phyloP scores from a whole-genome alignment of 352 stramenopile genomes.

The Phytophthora tubulina region DNA sequence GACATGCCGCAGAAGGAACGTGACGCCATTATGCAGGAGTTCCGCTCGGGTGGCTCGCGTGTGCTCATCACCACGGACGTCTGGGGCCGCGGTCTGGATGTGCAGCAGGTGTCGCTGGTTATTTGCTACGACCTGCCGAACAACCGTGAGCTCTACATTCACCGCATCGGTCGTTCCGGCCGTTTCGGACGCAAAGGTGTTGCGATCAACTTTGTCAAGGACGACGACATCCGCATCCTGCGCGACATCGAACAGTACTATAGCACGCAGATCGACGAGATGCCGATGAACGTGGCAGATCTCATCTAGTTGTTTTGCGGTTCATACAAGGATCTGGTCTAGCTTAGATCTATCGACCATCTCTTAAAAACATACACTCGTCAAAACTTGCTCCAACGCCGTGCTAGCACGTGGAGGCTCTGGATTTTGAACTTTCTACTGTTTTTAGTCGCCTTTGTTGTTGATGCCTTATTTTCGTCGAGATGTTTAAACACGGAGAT shows the following conservation, averaged over 20 bases:
- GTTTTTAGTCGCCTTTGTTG: too few species aligned
- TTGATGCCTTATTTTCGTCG: too few species aligned
- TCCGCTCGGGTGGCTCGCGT: conserved; percentile 93
- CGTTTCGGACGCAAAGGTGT: conserved; percentile 97
- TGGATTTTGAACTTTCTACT: too few species aligned
- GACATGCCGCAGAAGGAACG: conserved; percentile 97
- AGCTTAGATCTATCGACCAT: too few species aligned
- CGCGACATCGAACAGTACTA: conserved; percentile 99
- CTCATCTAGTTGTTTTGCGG: conserved; percentile 91
- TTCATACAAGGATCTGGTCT: too few species aligned
- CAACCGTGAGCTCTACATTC: conserved; percentile 97
- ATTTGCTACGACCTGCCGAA: conserved; percentile 98
- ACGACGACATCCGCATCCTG: conserved; percentile 96
- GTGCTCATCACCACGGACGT: conserved; percentile 98
- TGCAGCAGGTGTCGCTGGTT: conserved; percentile 97
- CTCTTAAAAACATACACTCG: too few species aligned
- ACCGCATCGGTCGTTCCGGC: conserved; percentile 96
- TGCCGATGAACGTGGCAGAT: conserved; percentile 99
- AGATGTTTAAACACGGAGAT: too few species aligned
- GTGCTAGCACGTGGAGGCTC: too few species aligned
- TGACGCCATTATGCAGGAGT: conserved; percentile 98
- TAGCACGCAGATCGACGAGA: conserved; percentile 99
- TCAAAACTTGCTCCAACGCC: too few species aligned
- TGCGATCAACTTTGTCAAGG: conserved; percentile 98
- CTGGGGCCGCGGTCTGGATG: conserved; percentile 97